Evolutionary conservation across 495 filamentous ascomycete genomes (phyloP).

Genomic region (Beverwykella pulmonaria): DNA sequence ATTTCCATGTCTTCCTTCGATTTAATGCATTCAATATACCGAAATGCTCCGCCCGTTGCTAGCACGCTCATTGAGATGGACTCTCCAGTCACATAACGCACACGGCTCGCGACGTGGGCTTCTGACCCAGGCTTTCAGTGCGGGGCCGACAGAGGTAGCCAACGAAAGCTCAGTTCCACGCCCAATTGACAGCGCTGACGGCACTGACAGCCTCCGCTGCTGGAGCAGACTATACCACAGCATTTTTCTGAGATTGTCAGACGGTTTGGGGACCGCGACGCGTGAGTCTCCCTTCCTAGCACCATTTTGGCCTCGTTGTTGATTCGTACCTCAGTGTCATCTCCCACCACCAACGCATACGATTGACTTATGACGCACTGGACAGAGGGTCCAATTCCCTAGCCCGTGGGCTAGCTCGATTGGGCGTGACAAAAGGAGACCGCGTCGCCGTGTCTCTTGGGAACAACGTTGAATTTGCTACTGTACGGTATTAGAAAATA

Average conservation of each 20-base stretch:
- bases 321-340: constrained; percentile 57
- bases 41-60: constrained; percentile 32
- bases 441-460: constrained; percentile 84
- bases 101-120: constrained; percentile 28
- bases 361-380: constrained; percentile 72
- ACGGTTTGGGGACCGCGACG: constrained; percentile 71
- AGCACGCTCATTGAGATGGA: background rate
- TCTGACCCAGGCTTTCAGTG: constrained; percentile 43
- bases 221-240: constrained; percentile 75
- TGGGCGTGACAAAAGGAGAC: constrained; percentile 82
- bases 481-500: constrained; percentile 51
- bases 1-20: background rate
- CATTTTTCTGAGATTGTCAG: constrained; percentile 76
- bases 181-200: constrained; percentile 15
- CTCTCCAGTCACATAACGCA: constrained; percentile 2
- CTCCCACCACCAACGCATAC: constrained; percentile 63
- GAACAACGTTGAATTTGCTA: constrained; percentile 80
- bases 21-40: background rate
- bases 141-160: constrained; percentile 45
- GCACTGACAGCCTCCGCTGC: constrained; percentile 64
- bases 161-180: background rate
- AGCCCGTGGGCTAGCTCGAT: constrained; percentile 68
- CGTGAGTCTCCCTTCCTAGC: constrained; percentile 57
- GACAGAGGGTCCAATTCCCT: constrained; percentile 76
- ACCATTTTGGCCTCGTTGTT: constrained; percentile 25